Evolutionary conservation across 331 rosid genomes (phyloP).

Genomic region (Erythrophleum ivorense): DNA sequence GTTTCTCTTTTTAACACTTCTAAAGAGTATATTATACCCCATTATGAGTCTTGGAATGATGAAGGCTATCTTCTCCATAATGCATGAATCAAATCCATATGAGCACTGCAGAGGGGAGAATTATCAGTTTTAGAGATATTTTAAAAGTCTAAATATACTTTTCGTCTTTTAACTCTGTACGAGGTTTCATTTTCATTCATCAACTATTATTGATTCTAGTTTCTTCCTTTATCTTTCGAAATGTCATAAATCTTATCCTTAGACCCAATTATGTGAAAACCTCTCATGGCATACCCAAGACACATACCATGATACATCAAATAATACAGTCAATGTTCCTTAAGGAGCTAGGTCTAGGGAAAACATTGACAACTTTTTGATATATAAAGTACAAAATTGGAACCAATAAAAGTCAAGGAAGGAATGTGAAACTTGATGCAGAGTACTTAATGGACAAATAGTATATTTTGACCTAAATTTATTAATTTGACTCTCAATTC

Average conservation of each 20-base stretch:
- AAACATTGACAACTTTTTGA: neutral
- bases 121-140: neutral
- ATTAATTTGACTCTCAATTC: too few relatives aligned
- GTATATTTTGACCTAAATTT: too few relatives aligned
- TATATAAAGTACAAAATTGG: too few relatives aligned
- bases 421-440: too few relatives aligned
- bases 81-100: slow-evolving; percentile 84
- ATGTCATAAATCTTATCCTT: neutral
- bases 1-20: slow-evolving; percentile 29
- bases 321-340: neutral
- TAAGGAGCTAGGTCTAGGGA: too few relatives aligned
- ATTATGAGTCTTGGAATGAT: slow-evolving; percentile 75
- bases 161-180: neutral
- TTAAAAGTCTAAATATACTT: neutral
- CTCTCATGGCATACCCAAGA: neutral
- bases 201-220: neutral
- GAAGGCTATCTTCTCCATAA: slow-evolving; percentile 70
- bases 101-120: slow-evolving; percentile 59
- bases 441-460: too few relatives aligned
- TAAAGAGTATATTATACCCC: slow-evolving; percentile 61
- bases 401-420: too few relatives aligned
- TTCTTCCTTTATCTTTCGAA: neutral
- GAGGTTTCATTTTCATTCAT: neutral
- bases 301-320: neutral
- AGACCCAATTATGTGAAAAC: neutral